These are phyloP conservation scores for Candolleomyces efflorescens DNA, from an alignment of 768 basidiomycete genomes.

Conservation along the genomic window DNA sequence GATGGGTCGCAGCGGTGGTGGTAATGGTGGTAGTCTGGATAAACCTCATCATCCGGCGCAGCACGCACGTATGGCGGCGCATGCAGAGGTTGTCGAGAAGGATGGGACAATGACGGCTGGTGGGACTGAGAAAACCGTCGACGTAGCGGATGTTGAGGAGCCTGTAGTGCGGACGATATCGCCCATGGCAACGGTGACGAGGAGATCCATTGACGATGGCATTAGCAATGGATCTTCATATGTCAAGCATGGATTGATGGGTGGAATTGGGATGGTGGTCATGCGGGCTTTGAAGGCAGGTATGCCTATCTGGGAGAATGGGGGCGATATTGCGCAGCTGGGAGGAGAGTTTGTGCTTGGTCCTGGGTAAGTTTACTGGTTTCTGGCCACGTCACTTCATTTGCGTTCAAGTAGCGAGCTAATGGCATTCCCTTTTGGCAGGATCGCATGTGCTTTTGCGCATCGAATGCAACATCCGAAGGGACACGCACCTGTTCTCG, in stretches of 20 bases:
- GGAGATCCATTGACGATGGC: conserved; percentile 3
- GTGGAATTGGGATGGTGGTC: conserved; percentile 73
- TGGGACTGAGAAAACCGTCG: too few species aligned
- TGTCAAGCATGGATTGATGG: conserved; percentile 58
- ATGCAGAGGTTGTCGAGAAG: too few species aligned
- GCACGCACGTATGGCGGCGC: too few species aligned
- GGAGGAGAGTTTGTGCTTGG: conserved; percentile 82
- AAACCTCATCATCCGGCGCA: not conserved
- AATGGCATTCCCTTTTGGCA: not conserved
- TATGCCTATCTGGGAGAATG: conserved; percentile 81
- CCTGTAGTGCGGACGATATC: not conserved
- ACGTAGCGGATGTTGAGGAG: conserved; percentile 3
- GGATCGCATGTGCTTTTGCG: conserved; percentile 65
- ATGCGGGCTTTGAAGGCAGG: conserved; percentile 64
- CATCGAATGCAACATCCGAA: conserved; percentile 82
- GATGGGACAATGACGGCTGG: too few species aligned
- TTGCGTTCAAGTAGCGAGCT: too few species aligned
- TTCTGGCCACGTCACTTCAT: not conserved
- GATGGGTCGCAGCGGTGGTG: conserved; percentile 6
- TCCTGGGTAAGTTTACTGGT: conserved; percentile 33
- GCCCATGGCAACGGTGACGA: not conserved
- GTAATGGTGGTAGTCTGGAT: conserved; percentile 2
- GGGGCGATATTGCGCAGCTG: conserved; percentile 72
- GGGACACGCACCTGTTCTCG: conserved; percentile 68
- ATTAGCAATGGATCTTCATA: conserved; percentile 43